Evolutionary conservation across 2,329 filamentous ascomycete species (phyloP).

Genomic region (Penicillium sp.): DNA sequence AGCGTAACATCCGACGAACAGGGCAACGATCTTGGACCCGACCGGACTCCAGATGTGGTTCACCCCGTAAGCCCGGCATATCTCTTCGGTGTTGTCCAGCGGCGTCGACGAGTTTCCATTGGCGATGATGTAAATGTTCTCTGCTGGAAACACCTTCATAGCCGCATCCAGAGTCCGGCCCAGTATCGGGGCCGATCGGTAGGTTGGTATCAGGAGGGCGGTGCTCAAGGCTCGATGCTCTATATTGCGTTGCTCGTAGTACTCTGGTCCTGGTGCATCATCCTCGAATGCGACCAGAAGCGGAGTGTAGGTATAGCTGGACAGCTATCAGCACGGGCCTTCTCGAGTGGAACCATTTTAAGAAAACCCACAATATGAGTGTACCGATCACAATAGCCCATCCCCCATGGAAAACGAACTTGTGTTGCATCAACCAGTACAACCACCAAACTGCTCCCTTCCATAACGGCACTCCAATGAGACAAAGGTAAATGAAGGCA

Average conservation of each 20-base stretch:
- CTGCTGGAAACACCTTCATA: conserved; percentile 51
- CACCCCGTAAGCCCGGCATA: conserved; percentile 51
- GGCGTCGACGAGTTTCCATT: conserved; percentile 55
- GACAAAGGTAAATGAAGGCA: conserved; percentile 52
- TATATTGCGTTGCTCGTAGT: conserved; percentile 22
- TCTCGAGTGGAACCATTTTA: background rate
- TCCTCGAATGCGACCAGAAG: conserved; percentile 41
- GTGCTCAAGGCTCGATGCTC: conserved; percentile 38
- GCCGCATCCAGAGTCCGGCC: conserved; percentile 43
- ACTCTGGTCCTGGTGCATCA: conserved; percentile 31
- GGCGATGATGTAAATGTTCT: conserved; percentile 54
- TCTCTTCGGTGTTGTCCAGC: conserved; percentile 54
- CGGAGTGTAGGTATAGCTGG: conserved; percentile 36
- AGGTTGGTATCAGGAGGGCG: background rate
- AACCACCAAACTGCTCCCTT: conserved; percentile 51
- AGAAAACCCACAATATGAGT: conserved; percentile 38
- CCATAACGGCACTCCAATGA: conserved; percentile 54
- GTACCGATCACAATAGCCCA: conserved; percentile 48
- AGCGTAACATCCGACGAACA: conserved; percentile 55
- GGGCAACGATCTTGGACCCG: conserved; percentile 56
- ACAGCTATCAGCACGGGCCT: too few relatives aligned
- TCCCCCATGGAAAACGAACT: conserved; percentile 47
- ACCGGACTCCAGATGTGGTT: conserved; percentile 57
- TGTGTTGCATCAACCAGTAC: conserved; percentile 47
- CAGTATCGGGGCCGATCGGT: background rate